Base-by-base conservation (phyloP, 2,329 filamentous ascomycete species). In the Lachnellula subtilissima region DNA sequence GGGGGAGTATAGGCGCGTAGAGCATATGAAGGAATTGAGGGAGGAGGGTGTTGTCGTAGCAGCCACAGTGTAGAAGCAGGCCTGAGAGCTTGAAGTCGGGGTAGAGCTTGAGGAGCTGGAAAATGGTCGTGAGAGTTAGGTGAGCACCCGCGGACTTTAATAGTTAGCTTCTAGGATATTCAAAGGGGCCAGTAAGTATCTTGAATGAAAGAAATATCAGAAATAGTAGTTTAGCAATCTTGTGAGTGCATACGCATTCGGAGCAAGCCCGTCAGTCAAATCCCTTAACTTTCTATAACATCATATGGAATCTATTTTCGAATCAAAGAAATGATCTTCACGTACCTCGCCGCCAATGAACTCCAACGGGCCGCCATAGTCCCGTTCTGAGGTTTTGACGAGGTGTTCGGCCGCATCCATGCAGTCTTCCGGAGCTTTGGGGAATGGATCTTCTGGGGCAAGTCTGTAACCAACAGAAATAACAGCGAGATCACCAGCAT, bases 401-500 rank as follows among this genome's bases (percentile, higher is more conserved):
- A 85, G 70, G 67, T 78, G 80, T 56, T 80, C 76, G 0, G 74
- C 81, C 4, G 75, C 79, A 64, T 85, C 82, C 62, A 78, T 76
- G 68, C 80, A 82, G 65, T 85, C 83, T 52, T 85, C 73, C 4
- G 76, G 74, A 0, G 74, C 77, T 0, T 73, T 74, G 0, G 83
- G 82, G 65, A 76, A 84, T 0, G 81, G 79, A 61, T 84, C 57
- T 64, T 86, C 82, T 0, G 83, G 83, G 0, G 82, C 81, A 17
- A 83, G 75, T 28, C 83, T 74, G 65, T 86, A 86, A 1, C 81
- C 82, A 6, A 84, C 75, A 0, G 77, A 81, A 12, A 85, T 67
- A 15, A 79, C 76, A 0, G 76, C 76, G 2, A 82, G 56, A 39
- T 76, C 70, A 48, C 71, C 75, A 28, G 70, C 67, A 59, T 82